Base-by-base conservation (phyloP, 225 moss, liverwort and hornwort species). In the Climacium dendroides region DNA sequence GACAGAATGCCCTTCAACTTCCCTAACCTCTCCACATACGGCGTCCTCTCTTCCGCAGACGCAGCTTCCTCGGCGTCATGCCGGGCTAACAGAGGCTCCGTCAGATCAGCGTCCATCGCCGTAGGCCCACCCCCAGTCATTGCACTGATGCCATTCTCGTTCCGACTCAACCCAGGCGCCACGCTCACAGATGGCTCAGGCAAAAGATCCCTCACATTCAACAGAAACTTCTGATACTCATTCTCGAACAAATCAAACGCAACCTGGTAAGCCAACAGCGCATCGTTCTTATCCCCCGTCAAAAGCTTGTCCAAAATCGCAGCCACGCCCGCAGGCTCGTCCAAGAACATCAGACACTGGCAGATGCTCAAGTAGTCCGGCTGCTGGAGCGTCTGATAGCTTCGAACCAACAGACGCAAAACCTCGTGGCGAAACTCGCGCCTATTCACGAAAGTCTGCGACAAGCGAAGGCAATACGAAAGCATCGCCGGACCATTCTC, bases 161-260 rank as follows among this genome's bases (percentile, higher is more conserved):
- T 88, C 80, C 88, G 91, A 77, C 77, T 69, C 63, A 29, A 52
- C 25, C 89, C 92, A 74, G 66, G 34, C 66, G 89, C 43, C 11
- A 52, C 89, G 32, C 84, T 89, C 73, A 63, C 64, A 15, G 89
- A 53, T 3, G 89, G 93, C 54, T 96, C 98, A 25, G 96, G 98
- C 87, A 98, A 91, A 43, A 90, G 91, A 87, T 98, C 98, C 94
- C 98, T 89, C 26, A 98, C 98, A 85, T 95, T 95, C 90, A 97
- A 79, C 66, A 98, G 91, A 91, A 98, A 98, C 32, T 95, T 94
- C 79, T 96, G 96, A 85, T 98, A 97, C 81, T 98, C 98, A 29
- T 98, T 98, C 81, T 97, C 98, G 50, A 98, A 97, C 43, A 98
- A 89, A 87, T 98, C 98, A 34, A 98, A 97, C 47, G 98, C 97